These are phyloP conservation scores for Pythium inflatum DNA, from an alignment of 352 stramenopile genomes.

Conservation along the genomic window DNA sequence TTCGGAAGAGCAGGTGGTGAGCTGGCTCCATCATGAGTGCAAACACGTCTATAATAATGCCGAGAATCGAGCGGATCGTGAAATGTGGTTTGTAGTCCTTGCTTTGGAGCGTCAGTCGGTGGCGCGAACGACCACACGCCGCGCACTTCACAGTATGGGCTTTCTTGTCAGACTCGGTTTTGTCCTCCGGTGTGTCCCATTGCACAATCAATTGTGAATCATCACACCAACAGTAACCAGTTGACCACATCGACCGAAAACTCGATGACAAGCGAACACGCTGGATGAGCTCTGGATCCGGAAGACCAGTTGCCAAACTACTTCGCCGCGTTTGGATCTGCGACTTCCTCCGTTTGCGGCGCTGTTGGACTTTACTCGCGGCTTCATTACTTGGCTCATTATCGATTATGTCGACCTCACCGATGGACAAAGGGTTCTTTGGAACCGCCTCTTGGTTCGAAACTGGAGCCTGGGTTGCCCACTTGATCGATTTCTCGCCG, in stretches of 20 bases:
- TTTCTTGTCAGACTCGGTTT: neutral
- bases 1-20: slow-evolving; percentile 54
- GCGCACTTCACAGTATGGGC: slow-evolving; percentile 8
- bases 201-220: slow-evolving; percentile 6
- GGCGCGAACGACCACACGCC: slow-evolving; percentile 19
- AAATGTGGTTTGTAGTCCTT: slow-evolving; percentile 55
- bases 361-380: too few species aligned
- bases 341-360: too few species aligned
- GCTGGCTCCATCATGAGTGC: slow-evolving; percentile 41
- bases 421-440: neutral
- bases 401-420: neutral
- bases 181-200: slow-evolving; percentile 19
- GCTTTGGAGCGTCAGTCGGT: slow-evolving; percentile 40
- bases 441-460: slow-evolving; percentile 7
- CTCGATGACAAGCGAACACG: slow-evolving; percentile 47
- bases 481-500: slow-evolving; percentile 67
- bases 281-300: slow-evolving; percentile 33
- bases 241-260: slow-evolving; percentile 57
- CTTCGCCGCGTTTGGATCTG: too few species aligned
- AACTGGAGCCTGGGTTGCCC: slow-evolving; percentile 31
- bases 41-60: slow-evolving; percentile 64
- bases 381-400: too few species aligned
- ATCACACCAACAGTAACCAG: slow-evolving; percentile 68
- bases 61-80: slow-evolving; percentile 51
- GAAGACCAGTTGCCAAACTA: slow-evolving; percentile 8